Evolutionary conservation across 208 protist genomes (phyloP).

Genomic region (Trypanosoma rangeli): DNA sequence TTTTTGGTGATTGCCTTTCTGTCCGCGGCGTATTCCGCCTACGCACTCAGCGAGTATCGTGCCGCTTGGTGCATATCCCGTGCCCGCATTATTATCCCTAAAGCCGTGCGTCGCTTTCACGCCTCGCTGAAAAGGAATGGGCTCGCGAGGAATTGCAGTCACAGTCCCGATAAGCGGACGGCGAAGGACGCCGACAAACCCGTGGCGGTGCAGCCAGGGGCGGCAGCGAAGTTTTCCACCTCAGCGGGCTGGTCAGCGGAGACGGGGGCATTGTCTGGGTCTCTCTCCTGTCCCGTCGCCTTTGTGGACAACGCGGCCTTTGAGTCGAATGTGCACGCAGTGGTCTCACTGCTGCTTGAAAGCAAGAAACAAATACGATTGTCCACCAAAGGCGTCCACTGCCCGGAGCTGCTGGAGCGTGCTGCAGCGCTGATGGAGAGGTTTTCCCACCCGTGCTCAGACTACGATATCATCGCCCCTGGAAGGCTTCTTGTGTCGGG

Average conservation of each 20-base stretch:
- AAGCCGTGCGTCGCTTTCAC: slow-evolving; percentile 11
- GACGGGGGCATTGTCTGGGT: not conserved
- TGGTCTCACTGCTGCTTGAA: slow-evolving; percentile 13
- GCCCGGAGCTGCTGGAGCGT: slow-evolving; percentile 19
- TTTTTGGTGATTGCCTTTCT: slow-evolving; percentile 7
- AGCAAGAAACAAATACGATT: slow-evolving; percentile 26
- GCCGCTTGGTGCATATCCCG: slow-evolving; percentile 5
- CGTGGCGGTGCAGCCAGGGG: not conserved
- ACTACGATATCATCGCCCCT: slow-evolving; percentile 12
- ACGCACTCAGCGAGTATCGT: slow-evolving; percentile 16
- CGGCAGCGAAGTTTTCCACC: not conserved
- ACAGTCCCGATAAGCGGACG: not conserved
- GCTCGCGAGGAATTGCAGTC: not conserved
- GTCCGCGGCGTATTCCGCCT: slow-evolving; percentile 13
- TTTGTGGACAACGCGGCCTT: slow-evolving; percentile 24
- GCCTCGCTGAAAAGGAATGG: not conserved
- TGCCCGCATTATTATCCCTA: slow-evolving; percentile 8
- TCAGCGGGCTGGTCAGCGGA: not conserved
- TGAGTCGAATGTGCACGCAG: slow-evolving; percentile 26
- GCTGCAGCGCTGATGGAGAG: slow-evolving; percentile 20
- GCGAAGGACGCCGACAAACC: not conserved
- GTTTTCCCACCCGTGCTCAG: slow-evolving; percentile 5
- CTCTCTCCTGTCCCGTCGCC: slow-evolving; percentile 12
- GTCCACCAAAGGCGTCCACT: slow-evolving; percentile 21
- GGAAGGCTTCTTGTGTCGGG: slow-evolving; percentile 19